Evolutionary conservation across 139 green algal genomes (phyloP).

Genomic region (Picochlorum sp.): DNA sequence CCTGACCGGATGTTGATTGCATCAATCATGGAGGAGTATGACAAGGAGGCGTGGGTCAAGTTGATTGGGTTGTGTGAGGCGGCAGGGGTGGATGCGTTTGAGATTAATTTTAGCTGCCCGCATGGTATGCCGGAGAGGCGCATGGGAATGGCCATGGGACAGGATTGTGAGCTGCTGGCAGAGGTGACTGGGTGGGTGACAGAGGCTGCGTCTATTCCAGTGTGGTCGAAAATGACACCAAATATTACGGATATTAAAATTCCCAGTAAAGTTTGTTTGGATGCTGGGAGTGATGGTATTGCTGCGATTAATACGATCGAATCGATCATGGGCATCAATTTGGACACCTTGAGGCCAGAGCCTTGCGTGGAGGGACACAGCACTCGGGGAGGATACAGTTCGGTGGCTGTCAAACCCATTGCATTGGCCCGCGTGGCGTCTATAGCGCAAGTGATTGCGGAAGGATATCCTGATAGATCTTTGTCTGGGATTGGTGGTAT

Average conservation of each 20-base stretch:
- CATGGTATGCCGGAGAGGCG: constrained; percentile 89
- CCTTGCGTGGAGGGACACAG: constrained; percentile 37
- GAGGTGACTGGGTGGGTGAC: constrained; percentile 92
- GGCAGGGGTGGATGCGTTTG: constrained; percentile 86
- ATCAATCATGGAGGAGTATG: constrained; percentile 91
- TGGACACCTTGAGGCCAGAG: constrained; percentile 79
- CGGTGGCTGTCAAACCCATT: constrained; percentile 92
- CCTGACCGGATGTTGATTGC: constrained; percentile 88
- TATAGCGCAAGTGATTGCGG: constrained; percentile 56
- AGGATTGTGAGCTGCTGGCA: constrained; percentile 49
- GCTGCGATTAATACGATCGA: constrained; percentile 85
- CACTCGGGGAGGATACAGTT: constrained; percentile 73
- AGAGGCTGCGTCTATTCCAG: constrained; percentile 63
- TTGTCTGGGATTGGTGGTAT: constrained; percentile 86
- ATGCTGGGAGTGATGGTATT: constrained; percentile 57
- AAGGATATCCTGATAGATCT: constrained; percentile 45
- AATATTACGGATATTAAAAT: constrained; percentile 93
- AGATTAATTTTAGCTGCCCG: constrained; percentile 95
- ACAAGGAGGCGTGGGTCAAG: constrained; percentile 85
- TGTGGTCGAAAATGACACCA: constrained; percentile 99
- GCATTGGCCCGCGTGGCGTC: constrained; percentile 73
- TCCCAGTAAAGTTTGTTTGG: constrained; percentile 48
- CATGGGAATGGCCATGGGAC: constrained; percentile 69
- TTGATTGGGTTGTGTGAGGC: constrained; percentile 83
- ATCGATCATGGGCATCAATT: constrained; percentile 90